Conservation (phyloP, 2,329 filamentous ascomycete genomes). For the Botrytis elliptica region DNA sequence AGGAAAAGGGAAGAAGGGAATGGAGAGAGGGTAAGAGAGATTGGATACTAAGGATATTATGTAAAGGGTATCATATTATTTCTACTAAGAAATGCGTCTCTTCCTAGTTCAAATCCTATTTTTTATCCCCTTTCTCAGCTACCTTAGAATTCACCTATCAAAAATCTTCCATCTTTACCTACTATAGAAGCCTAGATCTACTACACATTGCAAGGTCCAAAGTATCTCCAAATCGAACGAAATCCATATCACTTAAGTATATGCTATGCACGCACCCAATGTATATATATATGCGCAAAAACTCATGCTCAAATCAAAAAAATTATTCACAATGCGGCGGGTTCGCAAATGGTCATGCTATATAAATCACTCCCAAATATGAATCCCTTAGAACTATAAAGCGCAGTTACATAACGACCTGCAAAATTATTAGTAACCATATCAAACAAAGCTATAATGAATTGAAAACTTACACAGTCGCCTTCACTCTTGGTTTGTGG, state of each 20-base stretch:
- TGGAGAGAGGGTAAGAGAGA: neutral
- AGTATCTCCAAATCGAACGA: slow-evolving; percentile 1
- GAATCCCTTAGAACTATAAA: neutral
- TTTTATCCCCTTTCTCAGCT: neutral
- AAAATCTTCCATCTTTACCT: neutral
- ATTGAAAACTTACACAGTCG: slow-evolving; percentile 67
- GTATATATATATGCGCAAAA: slow-evolving; percentile 5
- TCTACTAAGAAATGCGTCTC: slow-evolving; percentile 9
- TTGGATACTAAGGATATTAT: neutral
- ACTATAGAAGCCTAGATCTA: neutral
- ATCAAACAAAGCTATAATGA: no score
- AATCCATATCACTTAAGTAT: neutral
- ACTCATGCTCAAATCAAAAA: neutral
- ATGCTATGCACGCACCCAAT: neutral
- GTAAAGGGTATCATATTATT: slow-evolving; percentile 7
- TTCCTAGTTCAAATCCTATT: neutral
- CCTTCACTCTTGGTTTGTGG: slow-evolving; percentile 77
- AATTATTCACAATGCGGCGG: neutral
- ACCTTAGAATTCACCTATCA: neutral
- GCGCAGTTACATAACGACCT: slow-evolving; percentile 37
- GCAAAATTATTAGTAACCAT: slow-evolving; percentile 8
- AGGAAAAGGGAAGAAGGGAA: neutral
- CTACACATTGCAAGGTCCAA: neutral
- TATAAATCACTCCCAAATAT: neutral
- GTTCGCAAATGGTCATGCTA: neutral